A percentile compares a stretch with the other conserved stretches of the same genome.
phyloP scores from a whole-genome alignment of 2,329 filamentous ascomycete species.

The Aspergillus sp. region DNA sequence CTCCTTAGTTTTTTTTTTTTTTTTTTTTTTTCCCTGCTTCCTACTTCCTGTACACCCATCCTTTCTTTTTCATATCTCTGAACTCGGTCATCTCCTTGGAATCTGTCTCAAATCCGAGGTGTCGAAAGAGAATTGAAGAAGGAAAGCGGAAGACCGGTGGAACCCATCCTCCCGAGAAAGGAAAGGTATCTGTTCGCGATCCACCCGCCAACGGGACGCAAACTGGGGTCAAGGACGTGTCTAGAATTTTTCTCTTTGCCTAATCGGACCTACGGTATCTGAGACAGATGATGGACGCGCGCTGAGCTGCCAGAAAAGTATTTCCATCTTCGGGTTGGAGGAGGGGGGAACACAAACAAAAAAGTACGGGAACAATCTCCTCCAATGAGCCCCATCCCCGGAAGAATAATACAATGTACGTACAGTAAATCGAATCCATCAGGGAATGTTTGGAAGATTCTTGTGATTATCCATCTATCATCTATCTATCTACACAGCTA shows the following conservation, averaged over 20 bases:
- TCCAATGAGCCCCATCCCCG: not conserved
- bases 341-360: not conserved
- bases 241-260: conserved; percentile 19
- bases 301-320: not conserved
- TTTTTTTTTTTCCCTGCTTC: no score
- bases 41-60: no score
- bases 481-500: not conserved
- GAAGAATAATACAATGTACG: not conserved
- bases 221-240: conserved; percentile 16
- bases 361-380: conserved; percentile 11
- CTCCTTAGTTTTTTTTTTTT: no score
- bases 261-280: conserved; percentile 8
- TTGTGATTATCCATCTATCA: not conserved
- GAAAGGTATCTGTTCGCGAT: conserved; percentile 12
- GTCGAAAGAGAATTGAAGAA: not conserved
- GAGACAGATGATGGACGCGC: conserved; percentile 19
- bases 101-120: not conserved
- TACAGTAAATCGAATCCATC: not conserved
- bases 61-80: no score
- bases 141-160: not conserved
- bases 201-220: conserved; percentile 3
- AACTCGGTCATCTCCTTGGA: no score
- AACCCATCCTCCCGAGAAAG: conserved; percentile 1
- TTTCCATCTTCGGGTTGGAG: not conserved
- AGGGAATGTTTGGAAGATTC: not conserved